Evolutionary conservation across 176 grass and related monocot species (phyloP), one percentile per base, ranked within the genome.

Genomic region (Neostapfia colusana): DNA sequence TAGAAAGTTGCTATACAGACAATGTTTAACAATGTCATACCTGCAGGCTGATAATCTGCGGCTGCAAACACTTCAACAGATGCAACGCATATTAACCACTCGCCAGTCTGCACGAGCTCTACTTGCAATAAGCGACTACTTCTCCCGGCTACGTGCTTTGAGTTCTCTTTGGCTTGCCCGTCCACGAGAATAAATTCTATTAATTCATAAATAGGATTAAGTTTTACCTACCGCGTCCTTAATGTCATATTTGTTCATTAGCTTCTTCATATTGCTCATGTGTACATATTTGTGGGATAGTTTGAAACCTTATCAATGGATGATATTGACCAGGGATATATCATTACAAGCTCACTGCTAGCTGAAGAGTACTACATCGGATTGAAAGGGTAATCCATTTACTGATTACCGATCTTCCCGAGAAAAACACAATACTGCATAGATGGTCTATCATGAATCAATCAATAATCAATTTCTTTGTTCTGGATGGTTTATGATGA

Each of bases 141-240:
- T 93, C 70, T 92, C 90, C 1, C 69, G 90, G 26, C 82, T 97
- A 50, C 93, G 90, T 45, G 93, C 90, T 43, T 69, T 97, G 70
- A 97, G 93, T 63, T 97, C 93, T 73, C 93, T 97, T 69, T 97
- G 93, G 93, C 85, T 88, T 63, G 93, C 93, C 38, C 89, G 90
- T 24, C 93, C 93, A 59, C 79, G 83, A 9, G 93, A 92, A 86
- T 96, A 88, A 92, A 81, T 75, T 79, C 31, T 70, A 70, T 75
- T 62, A 54, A 64, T 65, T 88, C 70, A 70, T 80, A 70, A 83
- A 64, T 80, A 88, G 77, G 64, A 41, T 49, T n/a, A n/a, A 65
- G 10, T 80, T 54, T 71, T 83, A 61, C 74, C 74, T 61, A 43
- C 18, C 61, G 37, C 10, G 10, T 65, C 53, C 73, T 48, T 35